Base-by-base conservation (phyloP, 768 basidiomycete genomes). In the Xerocomellus amylosporus region DNA sequence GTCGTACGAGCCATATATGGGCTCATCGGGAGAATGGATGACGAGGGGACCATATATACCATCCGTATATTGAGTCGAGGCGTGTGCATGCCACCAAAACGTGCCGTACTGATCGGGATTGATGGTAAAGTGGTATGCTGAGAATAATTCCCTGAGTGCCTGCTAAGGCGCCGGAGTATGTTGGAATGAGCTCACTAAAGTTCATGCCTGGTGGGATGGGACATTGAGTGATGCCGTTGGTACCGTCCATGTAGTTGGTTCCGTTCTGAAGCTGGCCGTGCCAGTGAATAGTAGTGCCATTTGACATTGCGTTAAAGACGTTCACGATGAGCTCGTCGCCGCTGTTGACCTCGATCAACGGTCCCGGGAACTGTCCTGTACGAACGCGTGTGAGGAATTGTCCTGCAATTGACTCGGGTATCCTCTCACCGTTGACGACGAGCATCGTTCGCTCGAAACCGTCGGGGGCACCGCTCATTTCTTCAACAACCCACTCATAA, bases 181-280 rank as follows among this genome's bases (percentile, higher is more conserved):
- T 2, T 20, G 44, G 37, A 41, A 51, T 2, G 31, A 7, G n/a
- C 58, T 70, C 55, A 79, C 69, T 51, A 31, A 70, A 70, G 49
- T 73, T 75, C 58, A 72, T 65, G 22, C 78, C 78, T 4, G 80
- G 73, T n/a, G 80, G 80, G 33, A 82, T 82, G 10, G 77, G 76
- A 58, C 82, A 82, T 59, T 82, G 75, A 1, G 80, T 77, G 41
- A 82, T 71, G 9, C 73, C 75, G 8, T 62, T 66, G 0, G 78
- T 73, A 2, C 80, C 80, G 49, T 82, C 80, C 60, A 76, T 79
- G 56, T 71, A 79, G 52, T 75, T 75, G 1, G 80, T 80, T 31
- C 74, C 69, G 50, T 78, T 77, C 58, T 75, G 78, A 36, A 69
- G 63, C 48, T 78, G 67, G 24, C 68, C 64, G 19, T 72, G 71